Percentiles rank a stretch among this genome's conserved stretches.
Conservation (phyloP, 768 basidiomycete species). For the Leccinum subgranulosum region DNA sequence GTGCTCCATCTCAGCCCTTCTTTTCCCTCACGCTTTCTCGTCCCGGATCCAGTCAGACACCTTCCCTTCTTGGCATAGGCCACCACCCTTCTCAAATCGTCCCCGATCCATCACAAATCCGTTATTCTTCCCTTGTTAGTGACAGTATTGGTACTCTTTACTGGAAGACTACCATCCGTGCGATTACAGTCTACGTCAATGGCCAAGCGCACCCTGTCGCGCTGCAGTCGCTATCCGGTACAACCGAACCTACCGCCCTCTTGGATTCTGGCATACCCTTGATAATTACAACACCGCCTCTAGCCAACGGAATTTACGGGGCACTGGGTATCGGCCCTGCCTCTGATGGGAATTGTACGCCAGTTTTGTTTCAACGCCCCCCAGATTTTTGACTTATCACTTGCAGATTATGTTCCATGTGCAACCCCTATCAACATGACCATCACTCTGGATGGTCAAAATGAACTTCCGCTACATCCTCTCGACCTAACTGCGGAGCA, state of each 20-base stretch:
- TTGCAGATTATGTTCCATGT: constrained; percentile 72
- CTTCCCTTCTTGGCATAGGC: constrained; percentile 67
- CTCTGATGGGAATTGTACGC: constrained; percentile 62
- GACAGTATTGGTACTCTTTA: constrained; percentile 43
- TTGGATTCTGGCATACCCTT: constrained; percentile 69
- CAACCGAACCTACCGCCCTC: constrained; percentile 57
- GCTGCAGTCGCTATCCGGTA: constrained; percentile 41
- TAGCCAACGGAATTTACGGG: constrained; percentile 79
- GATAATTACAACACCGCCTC: constrained; percentile 55
- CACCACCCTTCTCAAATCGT: constrained; percentile 56
- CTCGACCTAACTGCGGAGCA: constrained; percentile 63
- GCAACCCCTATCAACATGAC: constrained; percentile 67
- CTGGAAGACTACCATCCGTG: constrained; percentile 61
- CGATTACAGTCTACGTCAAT: constrained; percentile 58
- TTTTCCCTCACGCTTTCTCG: constrained; percentile 65
- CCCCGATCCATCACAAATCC: constrained; percentile 47
- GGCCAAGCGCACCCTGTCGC: constrained; percentile 38
- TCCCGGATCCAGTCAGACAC: constrained; percentile 56
- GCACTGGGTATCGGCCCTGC: constrained; percentile 61
- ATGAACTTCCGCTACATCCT: constrained; percentile 64
- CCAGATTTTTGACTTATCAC: constrained; percentile 4
- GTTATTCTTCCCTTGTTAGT: constrained; percentile 46
- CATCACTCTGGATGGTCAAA: constrained; percentile 57
- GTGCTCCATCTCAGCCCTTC: constrained; percentile 60
- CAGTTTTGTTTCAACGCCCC: background rate